Evolutionary conservation across 352 stramenopile species (phyloP).

Genomic region (Pythium volutum): DNA sequence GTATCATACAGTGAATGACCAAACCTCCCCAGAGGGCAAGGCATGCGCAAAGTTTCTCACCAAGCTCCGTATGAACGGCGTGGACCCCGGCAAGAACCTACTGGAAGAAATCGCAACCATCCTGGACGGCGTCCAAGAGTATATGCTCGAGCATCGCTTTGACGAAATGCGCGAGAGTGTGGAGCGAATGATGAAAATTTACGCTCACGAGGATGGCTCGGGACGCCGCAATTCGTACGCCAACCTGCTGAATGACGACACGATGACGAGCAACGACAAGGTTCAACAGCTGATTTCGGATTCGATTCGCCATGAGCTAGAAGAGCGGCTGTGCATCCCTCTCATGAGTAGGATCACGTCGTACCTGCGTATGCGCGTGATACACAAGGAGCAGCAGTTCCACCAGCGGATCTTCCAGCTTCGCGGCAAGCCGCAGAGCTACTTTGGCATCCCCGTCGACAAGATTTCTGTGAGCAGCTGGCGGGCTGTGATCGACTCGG

Average conservation of each 20-base stretch:
- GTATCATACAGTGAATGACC: slow-evolving; percentile 77
- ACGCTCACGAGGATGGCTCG: slow-evolving; percentile 18
- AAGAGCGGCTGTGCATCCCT: slow-evolving; percentile 78
- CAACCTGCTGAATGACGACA: slow-evolving; percentile 53
- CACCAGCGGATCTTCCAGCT: slow-evolving; percentile 60
- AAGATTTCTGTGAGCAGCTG: slow-evolving; percentile 82
- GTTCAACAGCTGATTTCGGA: slow-evolving; percentile 76
- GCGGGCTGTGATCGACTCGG: slow-evolving; percentile 60
- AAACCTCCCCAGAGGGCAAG: slow-evolving; percentile 75
- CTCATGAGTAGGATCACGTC: slow-evolving; percentile 57
- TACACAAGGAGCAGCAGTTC: slow-evolving; percentile 75
- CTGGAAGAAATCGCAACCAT: slow-evolving; percentile 75
- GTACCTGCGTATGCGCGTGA: slow-evolving; percentile 47
- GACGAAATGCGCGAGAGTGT: slow-evolving; percentile 73
- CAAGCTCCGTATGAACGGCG: slow-evolving; percentile 49
- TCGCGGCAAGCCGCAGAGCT: slow-evolving; percentile 70
- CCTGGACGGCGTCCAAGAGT: slow-evolving; percentile 79
- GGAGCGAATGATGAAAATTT: slow-evolving; percentile 57
- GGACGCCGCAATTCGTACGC: slow-evolving; percentile 66
- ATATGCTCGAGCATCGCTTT: slow-evolving; percentile 84
- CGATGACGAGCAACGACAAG: slow-evolving; percentile 70
- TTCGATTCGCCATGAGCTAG: slow-evolving; percentile 77
- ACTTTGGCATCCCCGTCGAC: slow-evolving; percentile 74
- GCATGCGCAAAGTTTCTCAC: slow-evolving; percentile 69
- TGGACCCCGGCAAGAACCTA: slow-evolving; percentile 48